phyloP scores from a whole-genome alignment of 768 basidiomycete genomes.

The Rhodotorula babjevae region DNA sequence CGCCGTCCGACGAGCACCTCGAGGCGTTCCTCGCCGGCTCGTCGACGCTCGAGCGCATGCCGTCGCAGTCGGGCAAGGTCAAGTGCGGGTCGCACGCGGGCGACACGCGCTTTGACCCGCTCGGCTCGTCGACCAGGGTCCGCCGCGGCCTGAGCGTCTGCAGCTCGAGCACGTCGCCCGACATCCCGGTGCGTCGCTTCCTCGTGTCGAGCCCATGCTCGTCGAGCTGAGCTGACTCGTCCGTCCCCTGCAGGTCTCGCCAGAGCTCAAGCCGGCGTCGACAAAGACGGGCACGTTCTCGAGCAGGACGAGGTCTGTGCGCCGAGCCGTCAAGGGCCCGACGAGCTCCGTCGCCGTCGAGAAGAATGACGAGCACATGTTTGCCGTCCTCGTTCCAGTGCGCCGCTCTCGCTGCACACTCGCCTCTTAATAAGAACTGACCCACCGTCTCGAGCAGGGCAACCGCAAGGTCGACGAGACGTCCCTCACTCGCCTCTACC shows the following conservation, averaged over 20 bases:
- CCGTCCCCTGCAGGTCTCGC: no score
- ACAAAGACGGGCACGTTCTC: no score
- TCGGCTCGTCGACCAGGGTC: no score
- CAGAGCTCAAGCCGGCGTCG: no score
- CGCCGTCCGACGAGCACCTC: not conserved
- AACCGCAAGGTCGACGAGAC: not conserved
- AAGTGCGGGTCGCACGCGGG: not conserved
- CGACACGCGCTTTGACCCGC: not conserved
- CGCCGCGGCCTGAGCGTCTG: no score
- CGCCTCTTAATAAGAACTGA: no score
- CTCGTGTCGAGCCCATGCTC: no score
- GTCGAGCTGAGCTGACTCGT: no score
- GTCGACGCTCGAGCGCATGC: not conserved
- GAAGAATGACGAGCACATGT: slow-evolving; percentile 3
- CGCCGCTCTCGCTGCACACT: no score
- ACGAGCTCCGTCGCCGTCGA: not conserved
- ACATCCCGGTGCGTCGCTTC: no score
- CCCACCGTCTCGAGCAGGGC: not conserved
- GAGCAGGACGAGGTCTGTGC: no score
- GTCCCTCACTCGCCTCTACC: not conserved
- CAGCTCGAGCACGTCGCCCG: no score
- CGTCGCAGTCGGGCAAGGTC: not conserved
- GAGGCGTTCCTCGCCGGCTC: not conserved
- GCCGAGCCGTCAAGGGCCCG: not conserved
- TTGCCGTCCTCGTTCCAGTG: slow-evolving; percentile 2